phyloP scores from a whole-genome alignment of 1,284 basidiomycete species.

The Clitocybe nebularis region DNA sequence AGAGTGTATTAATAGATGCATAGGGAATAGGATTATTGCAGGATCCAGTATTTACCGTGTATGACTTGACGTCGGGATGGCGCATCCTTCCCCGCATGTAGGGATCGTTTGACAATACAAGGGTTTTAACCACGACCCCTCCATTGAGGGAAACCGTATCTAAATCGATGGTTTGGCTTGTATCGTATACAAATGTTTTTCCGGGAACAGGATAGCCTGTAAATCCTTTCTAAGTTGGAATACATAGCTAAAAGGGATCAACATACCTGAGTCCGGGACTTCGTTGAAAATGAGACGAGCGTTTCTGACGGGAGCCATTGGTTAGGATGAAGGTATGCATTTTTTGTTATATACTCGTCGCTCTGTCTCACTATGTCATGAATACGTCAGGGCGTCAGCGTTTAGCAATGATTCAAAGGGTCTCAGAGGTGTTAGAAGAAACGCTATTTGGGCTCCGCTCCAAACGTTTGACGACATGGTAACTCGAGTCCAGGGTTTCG shows the following conservation, averaged over 20 bases:
- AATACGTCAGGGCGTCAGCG: too few species aligned
- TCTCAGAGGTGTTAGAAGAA: too few species aligned
- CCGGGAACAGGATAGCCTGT: conserved; percentile 15
- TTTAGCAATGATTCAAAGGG: too few species aligned
- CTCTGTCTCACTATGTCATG: too few species aligned
- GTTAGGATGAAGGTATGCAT: too few species aligned
- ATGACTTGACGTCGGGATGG: conserved; percentile 19
- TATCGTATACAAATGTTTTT: conserved; percentile 13
- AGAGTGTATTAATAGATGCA: too few species aligned
- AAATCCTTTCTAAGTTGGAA: not conserved
- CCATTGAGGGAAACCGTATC: conserved; percentile 41
- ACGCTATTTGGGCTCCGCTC: too few species aligned
- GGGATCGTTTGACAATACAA: conserved; percentile 40
- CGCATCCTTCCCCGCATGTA: conserved; percentile 35
- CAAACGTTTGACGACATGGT: too few species aligned
- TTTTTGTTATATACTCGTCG: too few species aligned
- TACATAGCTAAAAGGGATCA: not conserved
- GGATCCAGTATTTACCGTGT: conserved; percentile 18
- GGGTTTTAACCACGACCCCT: conserved; percentile 43
- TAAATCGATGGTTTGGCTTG: conserved; percentile 38
- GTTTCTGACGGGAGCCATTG: not conserved
- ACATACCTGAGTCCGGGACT: not conserved
- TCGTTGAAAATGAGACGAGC: not conserved
- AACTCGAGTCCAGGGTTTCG: too few species aligned
- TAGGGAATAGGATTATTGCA: too few species aligned